Evolutionary conservation across 176 grass and related monocot species (phyloP).

Genomic region (Aegilops speltoides): DNA sequence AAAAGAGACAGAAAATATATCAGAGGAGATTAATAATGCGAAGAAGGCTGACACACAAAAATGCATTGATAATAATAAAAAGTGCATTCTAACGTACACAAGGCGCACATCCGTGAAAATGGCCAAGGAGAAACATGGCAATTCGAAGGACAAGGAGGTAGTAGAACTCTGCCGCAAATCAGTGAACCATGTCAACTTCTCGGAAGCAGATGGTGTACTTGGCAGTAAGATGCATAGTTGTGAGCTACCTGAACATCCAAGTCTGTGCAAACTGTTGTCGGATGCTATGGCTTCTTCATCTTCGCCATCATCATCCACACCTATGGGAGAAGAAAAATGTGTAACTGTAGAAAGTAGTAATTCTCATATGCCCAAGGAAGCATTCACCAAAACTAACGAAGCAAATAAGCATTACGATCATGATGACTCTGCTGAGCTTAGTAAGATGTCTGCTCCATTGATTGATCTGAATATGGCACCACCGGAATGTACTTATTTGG

Average conservation of each 20-base stretch:
- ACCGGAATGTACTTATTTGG: constrained; percentile 29
- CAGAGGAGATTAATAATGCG: constrained; percentile 9
- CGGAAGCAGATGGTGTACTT: constrained; percentile 26
- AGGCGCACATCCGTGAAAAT: constrained; percentile 52
- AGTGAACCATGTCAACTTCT: constrained; percentile 40
- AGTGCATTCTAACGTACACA: constrained; percentile 45
- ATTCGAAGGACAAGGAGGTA: constrained; percentile 28
- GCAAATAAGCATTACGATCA: neutral
- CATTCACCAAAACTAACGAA: neutral
- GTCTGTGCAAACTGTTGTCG: constrained; percentile 37
- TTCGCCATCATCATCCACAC: constrained; percentile 37
- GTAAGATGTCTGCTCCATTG: constrained; percentile 13
- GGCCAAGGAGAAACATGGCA: constrained; percentile 15
- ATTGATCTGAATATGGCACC: constrained; percentile 50
- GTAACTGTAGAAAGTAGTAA: constrained; percentile 25
- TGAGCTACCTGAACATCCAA: constrained; percentile 22
- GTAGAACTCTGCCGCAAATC: constrained; percentile 41
- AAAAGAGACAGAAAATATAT: neutral
- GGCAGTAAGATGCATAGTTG: neutral
- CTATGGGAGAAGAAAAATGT: constrained; percentile 35
- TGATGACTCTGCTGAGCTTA: constrained; percentile 21
- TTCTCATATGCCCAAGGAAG: constrained; percentile 25
- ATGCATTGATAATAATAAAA: constrained; percentile 22
- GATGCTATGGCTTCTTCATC: constrained; percentile 39
- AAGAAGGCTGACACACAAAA: constrained; percentile 31